Evolutionary conservation across 2,329 filamentous ascomycete species (phyloP), one percentile per base, ranked within the genome.

Genomic region (Amauroascus niger): DNA sequence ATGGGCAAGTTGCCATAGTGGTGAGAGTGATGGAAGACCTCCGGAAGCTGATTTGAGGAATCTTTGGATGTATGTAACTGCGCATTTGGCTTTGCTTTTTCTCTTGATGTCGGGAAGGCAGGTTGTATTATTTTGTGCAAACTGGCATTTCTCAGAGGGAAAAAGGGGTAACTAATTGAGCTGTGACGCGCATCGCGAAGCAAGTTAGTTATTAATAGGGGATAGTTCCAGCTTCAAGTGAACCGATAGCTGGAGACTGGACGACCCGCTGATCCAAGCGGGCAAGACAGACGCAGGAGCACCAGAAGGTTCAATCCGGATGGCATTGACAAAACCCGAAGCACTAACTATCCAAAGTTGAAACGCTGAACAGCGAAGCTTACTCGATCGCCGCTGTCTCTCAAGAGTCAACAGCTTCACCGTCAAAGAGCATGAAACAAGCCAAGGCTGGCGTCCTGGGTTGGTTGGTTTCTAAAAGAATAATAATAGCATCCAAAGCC

Each of bases 391-490:
- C 35, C 24, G 16, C n/a, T 32, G 16, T 18, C 14, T 22, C 35
- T 39, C 32, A 14, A 8, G 9, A 33, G 28, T n/a, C n/a, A n/a
- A n/a, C n/a, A n/a, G n/a, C n/a, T 30, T 35, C 22, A 6, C 39
- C 39, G 16, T 33, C 22, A 18, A 50, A 50, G 24, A 43, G 48
- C 39, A 35, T 50, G 48, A 50, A 50, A 50, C 48, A 50, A 49
- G 48, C 48, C 37, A 50, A 50, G 48, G 2, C 22, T 9, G 6
- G 11, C 11, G 22, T 6, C 5, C n/a, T n/a, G 16, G 33, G 18
- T 28, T 18, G 44, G 33, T 47, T 18, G 28, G 26, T 4, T 24
- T 48, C 45, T 48, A 48, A 48, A 48, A 48, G 35, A 48, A 20
- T 37, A 37, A 7, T 37, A n/a, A n/a, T n/a, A n/a, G n/a, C n/a